Percentiles rank a stretch among this genome's conserved stretches.
phyloP scores from a whole-genome alignment of 495 filamentous ascomycete genomes.

The Aspergillus bridgeri region DNA sequence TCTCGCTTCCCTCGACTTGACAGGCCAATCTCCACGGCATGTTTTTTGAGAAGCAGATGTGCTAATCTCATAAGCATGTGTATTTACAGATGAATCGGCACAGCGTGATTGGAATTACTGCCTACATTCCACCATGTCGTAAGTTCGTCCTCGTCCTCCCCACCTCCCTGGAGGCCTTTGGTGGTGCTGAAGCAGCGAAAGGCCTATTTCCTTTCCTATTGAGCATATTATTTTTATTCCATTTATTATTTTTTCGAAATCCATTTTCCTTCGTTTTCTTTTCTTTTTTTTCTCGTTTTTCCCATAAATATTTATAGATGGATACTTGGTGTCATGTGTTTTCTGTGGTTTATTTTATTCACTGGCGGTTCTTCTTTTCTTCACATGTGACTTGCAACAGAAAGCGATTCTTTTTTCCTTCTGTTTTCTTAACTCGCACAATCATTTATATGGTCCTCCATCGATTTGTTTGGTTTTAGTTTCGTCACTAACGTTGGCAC shows the following conservation, averaged over 20 bases:
- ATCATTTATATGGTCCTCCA: background rate
- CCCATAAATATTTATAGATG: slow-evolving; percentile 10
- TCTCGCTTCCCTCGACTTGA: slow-evolving; percentile 34
- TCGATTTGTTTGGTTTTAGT: background rate
- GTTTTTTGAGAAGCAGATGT: slow-evolving; percentile 36
- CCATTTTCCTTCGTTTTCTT: slow-evolving; percentile 4
- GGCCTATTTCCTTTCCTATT: too few species aligned
- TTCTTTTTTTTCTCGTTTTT: slow-evolving; percentile 1
- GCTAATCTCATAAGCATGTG: slow-evolving; percentile 41
- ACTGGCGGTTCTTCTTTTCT: background rate
- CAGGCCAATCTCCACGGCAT: slow-evolving; percentile 31
- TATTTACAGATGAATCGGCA: slow-evolving; percentile 44
- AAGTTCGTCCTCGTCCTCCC: slow-evolving; percentile 39
- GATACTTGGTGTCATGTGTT: slow-evolving; percentile 15
- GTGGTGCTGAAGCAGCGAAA: background rate
- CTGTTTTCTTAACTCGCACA: background rate
- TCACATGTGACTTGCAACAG: slow-evolving; percentile 4
- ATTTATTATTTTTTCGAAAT: background rate
- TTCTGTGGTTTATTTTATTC: slow-evolving; percentile 6
- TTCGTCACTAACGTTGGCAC: slow-evolving; percentile 5
- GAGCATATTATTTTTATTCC: too few species aligned
- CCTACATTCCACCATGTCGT: slow-evolving; percentile 49
- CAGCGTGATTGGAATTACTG: slow-evolving; percentile 38
- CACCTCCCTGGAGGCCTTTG: background rate
- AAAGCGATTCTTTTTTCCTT: background rate